phyloP scores from a whole-genome alignment of 2,329 filamentous ascomycete species.

The Hypoxylon sp. region DNA sequence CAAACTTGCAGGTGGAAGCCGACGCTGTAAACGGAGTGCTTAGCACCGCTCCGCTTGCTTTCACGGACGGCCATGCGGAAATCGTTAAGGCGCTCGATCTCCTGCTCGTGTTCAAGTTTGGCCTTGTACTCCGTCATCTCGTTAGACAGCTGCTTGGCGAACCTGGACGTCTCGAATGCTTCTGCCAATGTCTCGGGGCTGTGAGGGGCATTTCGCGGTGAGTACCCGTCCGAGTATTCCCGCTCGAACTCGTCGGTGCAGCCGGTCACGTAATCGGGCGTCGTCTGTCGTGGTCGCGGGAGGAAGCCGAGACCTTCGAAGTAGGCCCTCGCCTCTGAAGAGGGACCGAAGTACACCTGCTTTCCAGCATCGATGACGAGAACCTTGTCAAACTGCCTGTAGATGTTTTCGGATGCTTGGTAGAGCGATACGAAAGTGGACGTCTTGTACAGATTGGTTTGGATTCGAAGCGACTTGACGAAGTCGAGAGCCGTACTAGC shows the following conservation, averaged over 20 bases:
- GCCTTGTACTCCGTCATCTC: slow-evolving; percentile 78
- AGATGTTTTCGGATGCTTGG: slow-evolving; percentile 86
- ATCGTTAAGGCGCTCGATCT: slow-evolving; percentile 77
- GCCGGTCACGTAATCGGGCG: slow-evolving; percentile 83
- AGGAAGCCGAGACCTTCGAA: slow-evolving; percentile 83
- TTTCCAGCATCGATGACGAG: slow-evolving; percentile 81
- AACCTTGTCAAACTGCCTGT: slow-evolving; percentile 84
- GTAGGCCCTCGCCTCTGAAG: slow-evolving; percentile 74
- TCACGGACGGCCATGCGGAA: slow-evolving; percentile 81
- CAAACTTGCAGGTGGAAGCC: slow-evolving; percentile 86
- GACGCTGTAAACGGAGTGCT: slow-evolving; percentile 83
- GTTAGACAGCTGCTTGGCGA: slow-evolving; percentile 65
- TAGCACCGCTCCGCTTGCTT: slow-evolving; percentile 80
- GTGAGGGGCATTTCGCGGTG: slow-evolving; percentile 74
- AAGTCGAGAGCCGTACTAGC: slow-evolving; percentile 76
- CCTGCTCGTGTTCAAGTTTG: slow-evolving; percentile 69
- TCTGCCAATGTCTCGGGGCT: slow-evolving; percentile 73
- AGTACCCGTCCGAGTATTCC: slow-evolving; percentile 76
- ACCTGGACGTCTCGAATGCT: slow-evolving; percentile 75
- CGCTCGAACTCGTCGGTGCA: slow-evolving; percentile 88
- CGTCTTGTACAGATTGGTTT: slow-evolving; percentile 86
- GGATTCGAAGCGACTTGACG: slow-evolving; percentile 76
- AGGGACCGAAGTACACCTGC: slow-evolving; percentile 80
- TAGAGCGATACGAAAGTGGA: slow-evolving; percentile 89
- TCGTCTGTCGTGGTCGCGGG: slow-evolving; percentile 80